Evolutionary conservation across 257 asterid species (phyloP), one percentile per base, ranked within the genome.

Genomic region (Linaria vulgaris): DNA sequence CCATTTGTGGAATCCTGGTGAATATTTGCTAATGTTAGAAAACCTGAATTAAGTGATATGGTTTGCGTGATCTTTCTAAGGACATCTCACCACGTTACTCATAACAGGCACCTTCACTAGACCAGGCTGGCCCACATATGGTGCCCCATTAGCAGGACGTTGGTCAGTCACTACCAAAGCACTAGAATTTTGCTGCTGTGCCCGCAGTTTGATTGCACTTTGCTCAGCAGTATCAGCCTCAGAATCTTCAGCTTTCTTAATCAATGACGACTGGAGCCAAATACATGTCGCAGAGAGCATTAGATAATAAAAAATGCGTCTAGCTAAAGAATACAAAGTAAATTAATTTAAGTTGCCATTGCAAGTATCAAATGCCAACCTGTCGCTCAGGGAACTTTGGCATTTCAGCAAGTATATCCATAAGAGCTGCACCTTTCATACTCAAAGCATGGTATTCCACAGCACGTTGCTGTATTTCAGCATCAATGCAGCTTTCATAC

Each of bases 221-320:
- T 90, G 97, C 72, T 90, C 97, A 45, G 97, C 97, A 45, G 96
- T 85, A 78, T 90, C 97, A 56, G 97, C 84, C 75, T 90, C 97
- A 16, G 94, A 70, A 71, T 80, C 95, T 73, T 88, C 96, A 72
- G 97, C 94, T 74, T 88, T 88, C 68, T 79, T 90, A 24, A 90
- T 78, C 77, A 90, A 70, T 52, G 96, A 80, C 15, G 97, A 90
- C 97, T 90, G 61, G 47, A 79, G 66, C 49, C 72, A 72, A 63
- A 72, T 44, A 76, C 13, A 46, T 10, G 31, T 46, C 48, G 48
- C 22, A 43, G 69, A 68, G 69, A 71, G 71, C 25, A 58, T 52
- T 58, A 47, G 23, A 46, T 30, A 13, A 49, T 47, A 38, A 63
- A 53, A 20, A 51, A 47, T 15, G 49, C 34, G 66, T 17, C 51